Evolutionary conservation across 257 asterid genomes (phyloP), one percentile per base, ranked within the genome.

Genomic region (Solanum sejunctum): DNA sequence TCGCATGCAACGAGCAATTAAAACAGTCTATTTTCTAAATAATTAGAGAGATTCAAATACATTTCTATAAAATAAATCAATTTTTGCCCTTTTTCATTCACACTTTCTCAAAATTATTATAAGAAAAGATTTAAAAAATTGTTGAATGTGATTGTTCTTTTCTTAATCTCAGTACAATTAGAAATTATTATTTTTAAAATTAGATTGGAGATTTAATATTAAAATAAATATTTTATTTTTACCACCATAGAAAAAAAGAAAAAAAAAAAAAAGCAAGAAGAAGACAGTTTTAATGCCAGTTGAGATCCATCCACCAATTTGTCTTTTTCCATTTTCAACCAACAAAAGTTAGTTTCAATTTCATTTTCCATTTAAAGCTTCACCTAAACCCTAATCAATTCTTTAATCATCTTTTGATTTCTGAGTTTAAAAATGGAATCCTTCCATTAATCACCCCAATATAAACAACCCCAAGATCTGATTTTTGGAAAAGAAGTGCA

Each of bases 341-440:
- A 17, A 39, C 43, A 69, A 75, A 51, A 52, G 26, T 51, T 77
- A 77, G 82, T 41, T 77, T 75, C 81, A 73, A 13, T 73, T 23
- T 75, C 41, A 15, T 49, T 75, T 77, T 77, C 23, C 16, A 49
- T 77, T 26, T 15, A 21, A 36, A 36, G 60, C 45, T 23, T 51
- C 47, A 78, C 82, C 82, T 51, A 77, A 77, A 77, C 64, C 82
- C 82, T 51, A 77, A 52, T 51, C 63, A 77, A 77, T 77, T 77
- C 17, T 26, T 77, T 52, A 49, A 75, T 49, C 60, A 75, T 43
- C 79, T 67, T 52, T 64, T 64, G 12, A 13, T 67, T 67, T 66
- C 47, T 39, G 10, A 70, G 55, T 43, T 71, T 20, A 20, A 71
- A 36, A 36, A 36, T 36, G 41, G 41, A 36, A 3, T 36, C 41